Conservation (phyloP, 2,329 filamentous ascomycete species). For the Bimuria novae-zelandiae region DNA sequence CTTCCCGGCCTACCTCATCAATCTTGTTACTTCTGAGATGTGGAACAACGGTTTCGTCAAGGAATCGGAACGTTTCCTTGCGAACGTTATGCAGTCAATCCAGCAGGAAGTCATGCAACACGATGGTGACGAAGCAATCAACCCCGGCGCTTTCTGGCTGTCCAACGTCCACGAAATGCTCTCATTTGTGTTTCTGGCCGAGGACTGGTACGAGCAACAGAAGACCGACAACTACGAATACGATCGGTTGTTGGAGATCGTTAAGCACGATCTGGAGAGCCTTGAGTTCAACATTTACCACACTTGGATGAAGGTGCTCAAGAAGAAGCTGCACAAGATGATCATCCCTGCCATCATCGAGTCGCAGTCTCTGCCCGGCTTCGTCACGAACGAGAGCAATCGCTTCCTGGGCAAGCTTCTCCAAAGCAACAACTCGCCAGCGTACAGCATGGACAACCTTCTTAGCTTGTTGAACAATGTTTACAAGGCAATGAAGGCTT, state of each 20-base stretch:
- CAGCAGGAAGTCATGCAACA: constrained; percentile 99
- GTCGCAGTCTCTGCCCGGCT: constrained; percentile 95
- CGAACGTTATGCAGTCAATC: constrained; percentile 99
- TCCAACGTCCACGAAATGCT: constrained; percentile 99
- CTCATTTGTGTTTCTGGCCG: constrained; percentile 97
- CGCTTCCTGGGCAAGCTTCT: constrained; percentile 97
- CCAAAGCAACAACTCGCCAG: constrained; percentile 84
- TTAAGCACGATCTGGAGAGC: constrained; percentile 98
- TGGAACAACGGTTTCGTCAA: constrained; percentile 99
- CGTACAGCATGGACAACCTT: constrained; percentile 99
- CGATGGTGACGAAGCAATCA: constrained; percentile 95
- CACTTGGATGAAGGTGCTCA: constrained; percentile 99
- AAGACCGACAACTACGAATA: constrained; percentile 99
- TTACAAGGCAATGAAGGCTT: constrained; percentile 98
- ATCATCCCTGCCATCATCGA: constrained; percentile 99
- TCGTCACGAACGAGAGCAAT: constrained; percentile 98
- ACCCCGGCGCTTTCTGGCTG: constrained; percentile 96
- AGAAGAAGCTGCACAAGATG: constrained; percentile 99
- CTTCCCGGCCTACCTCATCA: constrained; percentile 98
- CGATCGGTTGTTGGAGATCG: constrained; percentile 93
- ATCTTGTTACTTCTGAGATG: constrained; percentile 98
- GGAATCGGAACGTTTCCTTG: constrained; percentile 97
- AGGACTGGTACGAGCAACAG: constrained; percentile 99
- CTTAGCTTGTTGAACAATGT: constrained; percentile 95
- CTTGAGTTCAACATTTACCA: constrained; percentile 99